Evolutionary conservation across 2,329 filamentous ascomycete genomes (phyloP).

Genomic region (Fusarium sp.): DNA sequence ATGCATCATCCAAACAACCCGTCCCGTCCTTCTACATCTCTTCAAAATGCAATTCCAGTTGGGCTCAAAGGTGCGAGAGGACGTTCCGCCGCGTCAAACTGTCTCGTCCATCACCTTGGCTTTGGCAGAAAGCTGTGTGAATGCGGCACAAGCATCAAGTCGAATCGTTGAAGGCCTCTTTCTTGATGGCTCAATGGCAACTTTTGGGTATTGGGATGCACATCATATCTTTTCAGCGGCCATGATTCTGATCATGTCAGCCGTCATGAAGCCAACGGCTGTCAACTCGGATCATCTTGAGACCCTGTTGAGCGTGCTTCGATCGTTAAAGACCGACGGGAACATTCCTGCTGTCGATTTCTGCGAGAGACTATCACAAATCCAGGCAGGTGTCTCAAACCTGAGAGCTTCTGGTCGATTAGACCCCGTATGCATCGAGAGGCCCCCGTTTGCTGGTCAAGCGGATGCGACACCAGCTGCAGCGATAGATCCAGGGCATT

Average conservation of each 20-base stretch:
- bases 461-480: not conserved
- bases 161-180: constrained; percentile 45
- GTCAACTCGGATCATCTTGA: constrained; percentile 46
- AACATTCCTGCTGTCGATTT: constrained; percentile 48
- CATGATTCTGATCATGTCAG: constrained; percentile 49
- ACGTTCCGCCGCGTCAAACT: constrained; percentile 22
- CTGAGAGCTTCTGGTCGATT: constrained; percentile 28
- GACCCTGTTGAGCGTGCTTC: constrained; percentile 45
- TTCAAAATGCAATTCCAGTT: constrained; percentile 49
- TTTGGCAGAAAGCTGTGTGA: constrained; percentile 50
- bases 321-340: constrained; percentile 47
- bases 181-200: constrained; percentile 40
- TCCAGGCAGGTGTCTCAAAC: constrained; percentile 33
- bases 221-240: constrained; percentile 50
- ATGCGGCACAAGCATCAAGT: constrained; percentile 46
- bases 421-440: constrained; percentile 10
- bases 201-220: constrained; percentile 50
- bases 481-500: not conserved
- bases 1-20: constrained; percentile 52
- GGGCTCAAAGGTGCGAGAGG: constrained; percentile 13
- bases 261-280: constrained; percentile 46
- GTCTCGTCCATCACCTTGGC: constrained; percentile 49
- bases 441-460: not conserved
- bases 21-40: constrained; percentile 47
- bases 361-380: constrained; percentile 45